Evolutionary conservation across 2,329 filamentous ascomycete species (phyloP), one percentile per base, ranked within the genome.

Genomic region (Exophiala sideris): DNA sequence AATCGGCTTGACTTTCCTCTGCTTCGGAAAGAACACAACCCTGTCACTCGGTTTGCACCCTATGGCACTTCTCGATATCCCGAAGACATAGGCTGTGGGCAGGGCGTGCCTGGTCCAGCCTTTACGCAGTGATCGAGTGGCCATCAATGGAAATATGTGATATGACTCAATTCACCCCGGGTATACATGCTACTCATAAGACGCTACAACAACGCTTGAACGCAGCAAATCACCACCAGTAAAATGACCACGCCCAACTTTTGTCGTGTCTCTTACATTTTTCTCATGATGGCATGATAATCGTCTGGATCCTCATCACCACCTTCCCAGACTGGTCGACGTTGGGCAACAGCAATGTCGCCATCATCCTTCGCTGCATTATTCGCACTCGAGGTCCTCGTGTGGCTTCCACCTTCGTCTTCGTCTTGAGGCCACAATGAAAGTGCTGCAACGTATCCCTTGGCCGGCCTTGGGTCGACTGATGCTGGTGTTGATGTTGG

Each of bases 281-380:
- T 53, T 40, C 49, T 52, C 56, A 61, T 50, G 6, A 61, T 50
- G n/a, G 52, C 47, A 42, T 61, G 59, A 45, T 61, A 61, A 35
- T 58, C 54, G 46, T 58, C 56, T 10, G 39, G 8, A 16, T 51
- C 49, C 14, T 58, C 47, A 41, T 51, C 44, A 36, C 46, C 32
- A 4, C 49, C 35, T 24, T 50, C 51, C 52, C 52, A 60, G 20
- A 14, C 29, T 6, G 58, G 58, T 24, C 58, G 54, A 44, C 57
- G 58, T 18, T 45, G 44, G n/a, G 21, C 35, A 16, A 50, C 49
- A 7, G 14, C 21, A 39, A 52, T 49, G 12, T 54, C 48, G 10
- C 12, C 16, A 38, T 54, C 48, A 24, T 51, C 34, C 8, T 45
- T 16, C 16, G 42, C 35, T 5, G 16, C 9, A 14, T 35, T 12